Evolutionary conservation across 164 flowering plant species (phyloP), one percentile per base, ranked within the genome.

Genomic region (Annona squamosa): DNA sequence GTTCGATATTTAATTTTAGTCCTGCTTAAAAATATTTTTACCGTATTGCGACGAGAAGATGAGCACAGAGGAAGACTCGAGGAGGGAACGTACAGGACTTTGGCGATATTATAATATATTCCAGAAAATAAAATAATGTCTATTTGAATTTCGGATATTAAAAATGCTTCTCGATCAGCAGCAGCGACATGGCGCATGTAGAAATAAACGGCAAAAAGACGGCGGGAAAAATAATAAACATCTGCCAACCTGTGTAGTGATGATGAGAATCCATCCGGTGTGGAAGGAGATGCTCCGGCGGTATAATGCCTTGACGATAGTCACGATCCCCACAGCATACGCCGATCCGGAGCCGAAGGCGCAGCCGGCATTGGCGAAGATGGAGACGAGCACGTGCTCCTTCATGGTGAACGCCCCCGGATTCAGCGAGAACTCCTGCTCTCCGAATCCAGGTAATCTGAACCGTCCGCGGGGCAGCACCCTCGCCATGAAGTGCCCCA

Each of bases 351-450:
- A 56, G 0, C 93, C 93, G 62, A 91, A 90, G 2, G 89, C 96
- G 63, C 79, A 81, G 0, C 96, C 92, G 12, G 96, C 96, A 67
- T 89, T 89, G 10, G 96, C 96, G 69, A 91, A 91, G 45, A 91
- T 89, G 4, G 91, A 73, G 4, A 91, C 86, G 6, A 91, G 80
- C 2, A 91, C 97, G 70, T 89, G 93, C 78, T 91, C 97, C 79
- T 91, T 91, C 82, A 87, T 82, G 78, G 88, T 91, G 76, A 91
- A 89, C 43, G 92, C 92, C 1, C 93, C 97, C 41, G 93, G 88
- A 79, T 89, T 91, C 37, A 91, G 79, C 2, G 91, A 86, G 41
- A 89, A 82, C 72, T 42, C 65, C 63, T 46, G 57, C 9, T 79
- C 48, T 17, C 89, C 87, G 71, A 79, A 77, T 17, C 85, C 77